Conservation (phyloP, 768 basidiomycete species). For the Lentinula raphanica region DNA sequence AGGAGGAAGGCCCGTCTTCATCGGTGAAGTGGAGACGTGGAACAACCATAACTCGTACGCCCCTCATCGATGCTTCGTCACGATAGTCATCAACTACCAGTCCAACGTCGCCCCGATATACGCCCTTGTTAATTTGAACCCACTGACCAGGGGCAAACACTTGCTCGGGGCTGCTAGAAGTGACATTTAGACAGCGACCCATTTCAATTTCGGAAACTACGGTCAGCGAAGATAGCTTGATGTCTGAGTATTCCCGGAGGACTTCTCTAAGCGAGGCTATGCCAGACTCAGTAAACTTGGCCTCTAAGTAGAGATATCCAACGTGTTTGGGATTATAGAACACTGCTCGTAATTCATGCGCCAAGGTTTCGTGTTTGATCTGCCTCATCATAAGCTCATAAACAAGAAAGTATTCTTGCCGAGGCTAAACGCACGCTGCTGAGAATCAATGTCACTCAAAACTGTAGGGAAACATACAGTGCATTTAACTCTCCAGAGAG, state of each 20-base stretch:
- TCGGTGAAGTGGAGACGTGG: neutral
- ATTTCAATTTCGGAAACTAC: neutral
- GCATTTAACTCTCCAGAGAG: constrained; percentile 1
- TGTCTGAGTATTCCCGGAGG: neutral
- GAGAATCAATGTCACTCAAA: neutral
- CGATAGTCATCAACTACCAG: neutral
- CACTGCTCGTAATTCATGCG: neutral
- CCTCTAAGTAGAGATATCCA: neutral
- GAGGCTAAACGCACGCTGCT: too few relatives aligned
- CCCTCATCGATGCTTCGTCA: too few relatives aligned
- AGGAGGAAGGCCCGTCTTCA: neutral
- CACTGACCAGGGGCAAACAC: neutral
- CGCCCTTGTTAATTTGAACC: neutral
- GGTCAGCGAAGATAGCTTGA: neutral
- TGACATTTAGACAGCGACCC: neutral
- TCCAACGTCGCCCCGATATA: neutral
- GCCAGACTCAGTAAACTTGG: neutral
- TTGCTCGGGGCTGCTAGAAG: neutral
- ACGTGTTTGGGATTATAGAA: neutral
- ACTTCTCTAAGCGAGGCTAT: neutral
- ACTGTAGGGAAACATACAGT: neutral
- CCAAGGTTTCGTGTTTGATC: neutral
- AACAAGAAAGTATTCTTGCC: neutral
- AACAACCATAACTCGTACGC: neutral
- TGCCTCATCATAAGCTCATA: neutral